A percentile compares a stretch with the other conserved stretches of the same genome.
Conservation (phyloP, 768 basidiomycete genomes). For the Tremella fuciformis region DNA sequence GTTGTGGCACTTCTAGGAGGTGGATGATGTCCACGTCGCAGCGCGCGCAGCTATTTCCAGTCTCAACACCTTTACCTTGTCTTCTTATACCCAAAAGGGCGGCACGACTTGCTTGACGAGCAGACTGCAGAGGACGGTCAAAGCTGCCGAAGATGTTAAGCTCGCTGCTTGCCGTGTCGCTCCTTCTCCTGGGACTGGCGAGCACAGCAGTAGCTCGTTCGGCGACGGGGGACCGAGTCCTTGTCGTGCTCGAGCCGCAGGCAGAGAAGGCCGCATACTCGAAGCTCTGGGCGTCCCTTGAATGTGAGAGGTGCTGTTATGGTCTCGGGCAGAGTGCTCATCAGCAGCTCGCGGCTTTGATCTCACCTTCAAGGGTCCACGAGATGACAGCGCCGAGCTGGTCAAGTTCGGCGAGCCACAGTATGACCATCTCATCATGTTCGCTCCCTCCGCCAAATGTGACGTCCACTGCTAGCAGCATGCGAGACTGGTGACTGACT, state of each 20-base stretch:
- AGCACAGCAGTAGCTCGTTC: constrained; percentile 34
- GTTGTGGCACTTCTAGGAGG: too few species aligned
- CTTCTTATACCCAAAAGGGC: too few species aligned
- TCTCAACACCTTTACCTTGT: too few species aligned
- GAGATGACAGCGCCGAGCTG: constrained; percentile 65
- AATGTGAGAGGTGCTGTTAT: constrained; percentile 57
- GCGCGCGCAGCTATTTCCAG: too few species aligned
- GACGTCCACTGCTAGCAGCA: constrained; percentile 30
- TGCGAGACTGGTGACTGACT: constrained; percentile 10
- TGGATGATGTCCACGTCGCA: too few species aligned
- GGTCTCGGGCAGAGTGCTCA: neutral
- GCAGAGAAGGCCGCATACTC: constrained; percentile 69
- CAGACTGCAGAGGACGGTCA: too few species aligned
- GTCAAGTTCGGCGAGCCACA: constrained; percentile 68
- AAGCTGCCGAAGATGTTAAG: neutral
- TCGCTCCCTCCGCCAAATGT: constrained; percentile 85
- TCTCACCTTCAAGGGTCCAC: constrained; percentile 80
- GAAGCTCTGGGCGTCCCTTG: constrained; percentile 74
- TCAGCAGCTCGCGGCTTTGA: constrained; percentile 66
- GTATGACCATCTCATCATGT: constrained; percentile 82
- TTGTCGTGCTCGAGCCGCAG: constrained; percentile 76
- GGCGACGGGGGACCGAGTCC: constrained; percentile 56
- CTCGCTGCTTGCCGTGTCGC: constrained; percentile 1
- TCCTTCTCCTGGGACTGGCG: constrained; percentile 14
- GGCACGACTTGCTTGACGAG: too few species aligned